Evolutionary conservation across 2,329 filamentous ascomycete genomes (phyloP), one percentile per base, ranked within the genome.

Genomic region (Emergomyces orientalis): DNA sequence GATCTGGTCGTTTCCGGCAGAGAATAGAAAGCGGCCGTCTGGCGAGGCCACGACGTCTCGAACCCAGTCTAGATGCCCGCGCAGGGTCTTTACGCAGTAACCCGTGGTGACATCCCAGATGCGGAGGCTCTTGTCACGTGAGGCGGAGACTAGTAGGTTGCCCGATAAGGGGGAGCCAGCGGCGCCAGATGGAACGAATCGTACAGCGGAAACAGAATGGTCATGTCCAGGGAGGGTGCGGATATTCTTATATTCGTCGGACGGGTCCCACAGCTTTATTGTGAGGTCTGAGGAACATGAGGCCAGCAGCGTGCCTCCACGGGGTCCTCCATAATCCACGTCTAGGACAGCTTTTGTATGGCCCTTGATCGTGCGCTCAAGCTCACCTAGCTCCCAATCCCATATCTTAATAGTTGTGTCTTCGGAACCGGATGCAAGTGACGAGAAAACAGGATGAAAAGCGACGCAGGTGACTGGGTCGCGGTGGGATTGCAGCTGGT

Each of bases 351-450:
- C 86, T 72, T 89, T 91, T 5, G 91, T 97, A 71, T 97, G 93
- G 1, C 91, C 91, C 73, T 97, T 97, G 63, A 97, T 84, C 0
- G 92, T 97, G 65, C 88, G 81, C 74, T 97, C 92, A 3, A 96
- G 81, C 75, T 97, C 92, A 57, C 93, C 93, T 30, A 95, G 78
- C 71, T 97, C 92, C 89, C 91, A 97, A 72, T 97, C 92, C 92
- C 92, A 97, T 62, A 97, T 92, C 72, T 97, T 97, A 74, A 97
- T 96, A 8, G 89, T 96, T 62, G 86, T 89, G 75, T 97, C 93
- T 74, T 96, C 92, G 9, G 91, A 95, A 19, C 90, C 92, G 0
- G 91, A 94, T 11, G 92, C 93, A 27, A 97, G 81, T 5, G 90
- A 93, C 11, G 91, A 93, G 76, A 96, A 97, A 39, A 94, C 82